A percentile compares a stretch with the other conserved stretches of the same genome.
Conservation (phyloP, 352 stramenopile species). For the Phytophthora crassamura region DNA sequence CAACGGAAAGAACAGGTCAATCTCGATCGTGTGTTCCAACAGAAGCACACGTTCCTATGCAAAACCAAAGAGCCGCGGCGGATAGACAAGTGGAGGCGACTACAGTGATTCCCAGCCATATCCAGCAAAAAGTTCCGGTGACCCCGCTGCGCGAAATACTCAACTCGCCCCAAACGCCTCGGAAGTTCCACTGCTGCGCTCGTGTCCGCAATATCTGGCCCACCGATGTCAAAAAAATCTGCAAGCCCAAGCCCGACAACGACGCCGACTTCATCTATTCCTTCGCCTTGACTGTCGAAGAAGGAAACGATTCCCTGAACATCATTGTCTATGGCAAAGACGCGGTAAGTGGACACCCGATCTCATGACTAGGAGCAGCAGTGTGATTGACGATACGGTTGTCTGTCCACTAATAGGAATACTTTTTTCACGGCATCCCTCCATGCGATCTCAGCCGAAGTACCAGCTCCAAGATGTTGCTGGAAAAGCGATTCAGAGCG, state of each 20-base stretch:
- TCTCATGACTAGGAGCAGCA: not conserved
- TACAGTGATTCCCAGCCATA: constrained; percentile 56
- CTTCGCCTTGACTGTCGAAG: constrained; percentile 67
- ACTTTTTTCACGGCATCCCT: constrained; percentile 75
- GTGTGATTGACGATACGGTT: not conserved
- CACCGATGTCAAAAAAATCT: constrained; percentile 51
- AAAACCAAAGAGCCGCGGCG: not conserved
- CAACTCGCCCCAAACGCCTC: constrained; percentile 39
- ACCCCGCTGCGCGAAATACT: constrained; percentile 48
- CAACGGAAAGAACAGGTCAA: not conserved
- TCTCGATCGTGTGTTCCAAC: not conserved
- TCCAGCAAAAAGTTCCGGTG: constrained; percentile 55
- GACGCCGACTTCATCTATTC: constrained; percentile 63
- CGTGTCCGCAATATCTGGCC: constrained; percentile 59
- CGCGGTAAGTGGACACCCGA: constrained; percentile 49
- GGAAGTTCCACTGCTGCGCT: constrained; percentile 74
- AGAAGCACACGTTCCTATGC: not conserved
- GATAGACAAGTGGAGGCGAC: constrained; percentile 9
- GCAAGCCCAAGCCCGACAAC: constrained; percentile 42
- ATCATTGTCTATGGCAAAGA: constrained; percentile 76
- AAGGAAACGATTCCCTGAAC: constrained; percentile 56
- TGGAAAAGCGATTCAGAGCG: constrained; percentile 58
- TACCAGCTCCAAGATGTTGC: constrained; percentile 54
- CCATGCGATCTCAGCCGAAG: constrained; percentile 64
- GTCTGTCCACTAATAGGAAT: constrained; percentile 44